Evolutionary conservation across 371 early-diverging fungal genomes (phyloP).

Genomic region (Mucor lusitanicus): DNA sequence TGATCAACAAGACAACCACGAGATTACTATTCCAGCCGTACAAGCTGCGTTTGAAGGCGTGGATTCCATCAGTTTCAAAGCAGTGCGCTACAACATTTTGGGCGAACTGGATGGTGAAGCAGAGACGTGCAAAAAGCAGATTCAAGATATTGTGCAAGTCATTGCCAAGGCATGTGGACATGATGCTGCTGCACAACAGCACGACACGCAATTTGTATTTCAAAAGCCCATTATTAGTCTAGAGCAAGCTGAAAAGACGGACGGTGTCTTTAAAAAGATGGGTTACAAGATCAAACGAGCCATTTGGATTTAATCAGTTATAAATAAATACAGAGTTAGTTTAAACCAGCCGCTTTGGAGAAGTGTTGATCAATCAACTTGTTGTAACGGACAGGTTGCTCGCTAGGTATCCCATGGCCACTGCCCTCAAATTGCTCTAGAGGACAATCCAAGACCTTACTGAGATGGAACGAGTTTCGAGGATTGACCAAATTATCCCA

Average conservation of each 20-base stretch:
- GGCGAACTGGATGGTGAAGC: slow-evolving; percentile 44
- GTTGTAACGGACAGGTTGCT: slow-evolving; percentile 25
- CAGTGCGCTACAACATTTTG: slow-evolving; percentile 43
- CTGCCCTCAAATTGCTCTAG: slow-evolving; percentile 27
- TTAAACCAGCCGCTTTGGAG: neutral
- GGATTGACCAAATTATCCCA: slow-evolving; percentile 28
- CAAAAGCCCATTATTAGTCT: slow-evolving; percentile 45
- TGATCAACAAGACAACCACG: neutral
- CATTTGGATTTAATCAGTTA: slow-evolving; percentile 35
- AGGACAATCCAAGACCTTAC: slow-evolving; percentile 9
- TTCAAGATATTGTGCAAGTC: slow-evolving; percentile 30
- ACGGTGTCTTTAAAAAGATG: slow-evolving; percentile 46
- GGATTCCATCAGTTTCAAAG: slow-evolving; percentile 37
- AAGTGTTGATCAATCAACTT: slow-evolving; percentile 26
- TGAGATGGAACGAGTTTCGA: slow-evolving; percentile 22
- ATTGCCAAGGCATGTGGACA: slow-evolving; percentile 30
- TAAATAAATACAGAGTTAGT: neutral
- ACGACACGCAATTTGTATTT: slow-evolving; percentile 24
- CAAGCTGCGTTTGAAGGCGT: neutral
- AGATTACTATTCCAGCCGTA: neutral
- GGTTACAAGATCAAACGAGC: slow-evolving; percentile 45
- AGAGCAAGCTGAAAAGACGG: slow-evolving; percentile 48
- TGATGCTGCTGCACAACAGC: too few species aligned
- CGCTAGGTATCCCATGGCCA: slow-evolving; percentile 28
- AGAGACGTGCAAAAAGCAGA: slow-evolving; percentile 38